phyloP scores from a whole-genome alignment of 805 yeast species.

The Yarrowia porcina region DNA sequence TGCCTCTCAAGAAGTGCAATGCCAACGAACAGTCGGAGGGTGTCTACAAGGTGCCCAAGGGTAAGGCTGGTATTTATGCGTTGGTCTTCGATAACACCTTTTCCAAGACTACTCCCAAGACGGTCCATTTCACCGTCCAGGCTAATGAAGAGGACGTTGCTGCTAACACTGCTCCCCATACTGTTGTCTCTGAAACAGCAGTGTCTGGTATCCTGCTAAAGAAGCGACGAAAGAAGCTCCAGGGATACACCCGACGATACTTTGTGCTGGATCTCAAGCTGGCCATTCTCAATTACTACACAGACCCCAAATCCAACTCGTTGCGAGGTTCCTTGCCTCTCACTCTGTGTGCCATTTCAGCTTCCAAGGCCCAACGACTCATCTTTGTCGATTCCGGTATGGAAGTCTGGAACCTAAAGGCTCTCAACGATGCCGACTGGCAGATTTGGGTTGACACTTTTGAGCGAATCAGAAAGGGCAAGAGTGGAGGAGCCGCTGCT shows the following conservation, averaged over 20 bases:
- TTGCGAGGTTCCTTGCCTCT: constrained; percentile 92
- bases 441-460: constrained; percentile 80
- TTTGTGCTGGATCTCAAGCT: constrained; percentile 78
- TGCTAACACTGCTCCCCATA: background rate
- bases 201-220: constrained; percentile 63
- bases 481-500: background rate
- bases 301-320: constrained; percentile 64
- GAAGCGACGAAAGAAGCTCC: constrained; percentile 75
- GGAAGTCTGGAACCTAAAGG: constrained; percentile 87
- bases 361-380: constrained; percentile 61
- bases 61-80: constrained; percentile 67
- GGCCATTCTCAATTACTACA: constrained; percentile 78
- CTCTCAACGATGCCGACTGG: constrained; percentile 63
- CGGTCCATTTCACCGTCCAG: constrained; percentile 58
- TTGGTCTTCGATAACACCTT: constrained; percentile 90
- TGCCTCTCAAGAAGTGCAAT: constrained; percentile 54
- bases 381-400: constrained; percentile 89
- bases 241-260: constrained; percentile 81
- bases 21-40: constrained; percentile 66
- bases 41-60: constrained; percentile 49
- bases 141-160: constrained; percentile 24
- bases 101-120: constrained; percentile 79
- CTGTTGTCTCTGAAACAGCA: constrained; percentile 7
- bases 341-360: constrained; percentile 74
- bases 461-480: constrained; percentile 42